Evolutionary conservation across 805 yeast species (phyloP).

Genomic region (Nakazawaea siamensis): DNA sequence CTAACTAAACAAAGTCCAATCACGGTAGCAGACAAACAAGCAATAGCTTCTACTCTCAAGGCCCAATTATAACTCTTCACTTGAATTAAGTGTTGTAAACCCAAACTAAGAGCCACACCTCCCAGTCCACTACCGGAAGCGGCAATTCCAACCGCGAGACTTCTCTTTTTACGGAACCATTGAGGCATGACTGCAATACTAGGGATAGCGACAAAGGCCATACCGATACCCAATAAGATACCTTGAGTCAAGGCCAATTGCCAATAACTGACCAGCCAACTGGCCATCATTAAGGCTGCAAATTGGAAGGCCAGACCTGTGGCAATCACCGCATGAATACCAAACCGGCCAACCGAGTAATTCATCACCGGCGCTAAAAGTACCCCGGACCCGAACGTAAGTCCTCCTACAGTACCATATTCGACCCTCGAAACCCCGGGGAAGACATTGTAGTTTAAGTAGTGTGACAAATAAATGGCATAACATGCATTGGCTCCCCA

Average conservation of each 20-base stretch:
- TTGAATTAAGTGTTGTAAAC: conserved; percentile 35
- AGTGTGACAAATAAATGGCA: conserved; percentile 54
- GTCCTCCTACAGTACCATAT: conserved; percentile 62
- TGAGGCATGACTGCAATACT: conserved; percentile 55
- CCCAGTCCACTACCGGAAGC: conserved; percentile 48
- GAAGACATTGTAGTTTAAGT: conserved; percentile 40
- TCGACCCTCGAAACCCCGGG: conserved; percentile 48
- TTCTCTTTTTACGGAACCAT: conserved; percentile 61
- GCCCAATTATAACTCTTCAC: conserved; percentile 38
- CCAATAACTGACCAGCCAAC: conserved; percentile 53
- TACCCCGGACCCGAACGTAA: conserved; percentile 52
- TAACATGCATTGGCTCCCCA: conserved; percentile 73
- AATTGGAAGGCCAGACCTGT: conserved; percentile 46
- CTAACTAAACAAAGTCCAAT: conserved; percentile 27
- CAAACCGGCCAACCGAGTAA: conserved; percentile 34
- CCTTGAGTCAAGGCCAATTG: conserved; percentile 66
- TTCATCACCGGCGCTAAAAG: conserved; percentile 40
- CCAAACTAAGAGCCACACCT: conserved; percentile 40
- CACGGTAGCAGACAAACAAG: conserved; percentile 24
- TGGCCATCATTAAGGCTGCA: conserved; percentile 50
- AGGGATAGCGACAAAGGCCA: conserved; percentile 52
- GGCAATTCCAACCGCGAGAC: conserved; percentile 39
- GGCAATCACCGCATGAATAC: conserved; percentile 29
- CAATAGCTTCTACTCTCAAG: conserved; percentile 36
- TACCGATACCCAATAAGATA: conserved; percentile 47